Conservation (phyloP, 2,329 filamentous ascomycete species). For the Neoscytalidium dimidiatum region DNA sequence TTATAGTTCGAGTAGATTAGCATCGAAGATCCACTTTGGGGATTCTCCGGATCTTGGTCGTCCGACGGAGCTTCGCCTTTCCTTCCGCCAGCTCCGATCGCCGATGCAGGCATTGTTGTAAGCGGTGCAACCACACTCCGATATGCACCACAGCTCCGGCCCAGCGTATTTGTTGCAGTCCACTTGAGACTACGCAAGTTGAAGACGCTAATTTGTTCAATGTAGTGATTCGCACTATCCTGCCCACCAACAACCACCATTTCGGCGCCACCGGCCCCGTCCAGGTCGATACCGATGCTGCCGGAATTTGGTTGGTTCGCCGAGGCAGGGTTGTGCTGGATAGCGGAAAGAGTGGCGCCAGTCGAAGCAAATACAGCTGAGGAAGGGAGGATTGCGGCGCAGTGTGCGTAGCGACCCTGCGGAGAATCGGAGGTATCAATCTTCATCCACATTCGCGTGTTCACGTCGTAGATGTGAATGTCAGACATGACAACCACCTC, state of each 20-base stretch:
- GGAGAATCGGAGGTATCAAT: conserved; percentile 79
- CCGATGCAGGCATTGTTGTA: conserved; percentile 63
- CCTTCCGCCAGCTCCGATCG: conserved; percentile 62
- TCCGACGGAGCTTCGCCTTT: conserved; percentile 25
- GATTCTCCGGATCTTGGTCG: conserved; percentile 38
- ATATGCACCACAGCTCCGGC: conserved; percentile 94
- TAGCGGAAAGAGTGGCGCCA: conserved; percentile 78
- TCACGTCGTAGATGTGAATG: conserved; percentile 91
- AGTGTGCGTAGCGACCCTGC: conserved; percentile 94
- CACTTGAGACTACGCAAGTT: conserved; percentile 93
- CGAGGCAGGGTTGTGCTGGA: conserved; percentile 84
- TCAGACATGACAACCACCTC: conserved; percentile 98
- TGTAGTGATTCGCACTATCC: conserved; percentile 97
- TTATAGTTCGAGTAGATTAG: conserved; percentile 99
- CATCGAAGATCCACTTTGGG: conserved; percentile 63
- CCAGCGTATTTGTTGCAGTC: conserved; percentile 84
- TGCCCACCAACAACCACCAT: conserved; percentile 98
- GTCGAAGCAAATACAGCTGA: conserved; percentile 83
- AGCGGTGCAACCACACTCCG: conserved; percentile 91
- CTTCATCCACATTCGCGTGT: conserved; percentile 79
- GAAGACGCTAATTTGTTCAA: conserved; percentile 98
- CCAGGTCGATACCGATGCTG: conserved; percentile 81
- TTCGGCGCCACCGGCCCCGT: conserved; percentile 89
- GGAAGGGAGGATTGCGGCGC: conserved; percentile 87
- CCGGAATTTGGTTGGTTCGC: conserved; percentile 79